Base-by-base conservation (phyloP, 805 yeast species). In the Scheffersomyces ergatensis region DNA sequence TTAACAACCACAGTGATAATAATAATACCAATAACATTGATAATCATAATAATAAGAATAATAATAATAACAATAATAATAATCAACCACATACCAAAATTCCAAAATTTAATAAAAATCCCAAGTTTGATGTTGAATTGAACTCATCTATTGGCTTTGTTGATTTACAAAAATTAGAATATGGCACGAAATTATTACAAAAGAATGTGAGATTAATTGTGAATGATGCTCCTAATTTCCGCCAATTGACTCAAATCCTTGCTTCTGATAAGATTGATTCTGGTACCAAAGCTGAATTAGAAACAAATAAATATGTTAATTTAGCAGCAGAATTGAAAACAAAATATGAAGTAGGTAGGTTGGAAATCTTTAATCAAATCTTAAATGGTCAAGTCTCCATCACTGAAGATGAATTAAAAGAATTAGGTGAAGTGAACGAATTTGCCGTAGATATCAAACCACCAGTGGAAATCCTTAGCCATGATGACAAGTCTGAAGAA, bases 271-370 rank as follows among this genome's bases (percentile, higher is more conserved):
- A 54, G 19, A 59, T 57, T 9, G 72, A 70, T 32, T 62, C 67
- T 2, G 75, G 77, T 30, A 62, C 80, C 6, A 50, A 74, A 13
- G 67, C 78, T 6, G 74, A 82, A 4, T 54, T 84, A 34, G 57
- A 75, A 8, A 71, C 81, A 42, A 75, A 70, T 46, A 73, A 76
- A 33, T 75, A 83, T 40, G 53, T 87, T 17, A 72, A 73, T 38
- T 57, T 87, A 18, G 88, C 88, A 0, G 67, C 86, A 0, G 70
- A 70, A 44, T 58, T 88, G 44, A 82, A 82, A 54, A 61, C 82
- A 1, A 58, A 80, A 31, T 68, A 83, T 47, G 61, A 71, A 20
- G 45, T 68, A 4, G 77, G 78, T 0, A 60, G 75, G 32, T 57
- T 82, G n/a, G 58, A 67, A 3, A 45, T 85, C 2, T 73, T 87